Conservation (phyloP, 169 alveolate species). For the Perkinsus olseni region DNA sequence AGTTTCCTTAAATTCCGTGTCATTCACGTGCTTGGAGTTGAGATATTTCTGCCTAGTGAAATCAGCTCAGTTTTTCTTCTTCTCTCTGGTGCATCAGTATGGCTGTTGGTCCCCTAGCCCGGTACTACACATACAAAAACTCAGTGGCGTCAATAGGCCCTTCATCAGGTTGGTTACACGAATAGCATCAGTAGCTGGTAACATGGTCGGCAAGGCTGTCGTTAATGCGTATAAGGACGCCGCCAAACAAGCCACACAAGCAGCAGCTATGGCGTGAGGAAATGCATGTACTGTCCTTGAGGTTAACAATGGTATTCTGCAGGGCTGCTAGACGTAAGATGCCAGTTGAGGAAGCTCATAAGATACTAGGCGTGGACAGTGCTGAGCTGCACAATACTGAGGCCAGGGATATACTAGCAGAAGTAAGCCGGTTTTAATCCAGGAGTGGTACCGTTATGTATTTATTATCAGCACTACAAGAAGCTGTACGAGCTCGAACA, state of each 20-base stretch:
- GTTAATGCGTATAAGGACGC: neutral
- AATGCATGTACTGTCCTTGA: neutral
- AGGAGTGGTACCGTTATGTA: neutral
- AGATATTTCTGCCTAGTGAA: too few relatives aligned
- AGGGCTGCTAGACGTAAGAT: neutral
- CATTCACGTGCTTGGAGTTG: too few relatives aligned
- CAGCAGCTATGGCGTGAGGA: neutral
- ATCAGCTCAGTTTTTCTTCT: neutral
- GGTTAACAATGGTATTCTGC: too few relatives aligned
- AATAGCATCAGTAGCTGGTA: neutral
- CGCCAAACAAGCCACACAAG: neutral
- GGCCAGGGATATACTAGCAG: neutral
- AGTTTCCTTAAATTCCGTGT: too few relatives aligned
- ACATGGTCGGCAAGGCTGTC: neutral
- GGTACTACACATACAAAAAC: too few relatives aligned
- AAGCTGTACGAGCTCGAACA: neutral
- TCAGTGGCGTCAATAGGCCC: too few relatives aligned
- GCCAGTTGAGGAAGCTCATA: neutral
- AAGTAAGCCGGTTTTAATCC: neutral
- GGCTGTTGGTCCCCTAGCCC: neutral
- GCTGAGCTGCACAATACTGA: neutral
- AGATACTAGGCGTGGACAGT: neutral
- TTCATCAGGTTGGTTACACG: neutral
- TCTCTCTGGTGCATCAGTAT: too few relatives aligned
- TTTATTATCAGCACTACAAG: neutral